Evolutionary conservation across 108 stramenopile genomes (phyloP), one percentile per base, ranked within the genome.

Genomic region (Fragilaria crotonensis): DNA sequence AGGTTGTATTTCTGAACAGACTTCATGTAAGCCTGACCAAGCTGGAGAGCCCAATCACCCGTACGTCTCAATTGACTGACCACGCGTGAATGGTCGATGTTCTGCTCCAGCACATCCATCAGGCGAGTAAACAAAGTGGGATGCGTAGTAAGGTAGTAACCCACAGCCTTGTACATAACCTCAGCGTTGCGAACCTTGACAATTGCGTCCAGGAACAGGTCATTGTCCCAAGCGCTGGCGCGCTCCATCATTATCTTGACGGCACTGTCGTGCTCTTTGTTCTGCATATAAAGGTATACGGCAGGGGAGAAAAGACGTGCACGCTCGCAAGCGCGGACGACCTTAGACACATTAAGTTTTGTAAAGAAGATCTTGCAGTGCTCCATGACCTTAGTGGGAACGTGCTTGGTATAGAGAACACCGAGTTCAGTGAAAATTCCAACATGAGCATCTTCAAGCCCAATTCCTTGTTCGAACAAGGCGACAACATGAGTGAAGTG

Each of bases 351-450:
- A 80, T 99, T 99, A 73, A 97, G 83, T 64, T 96, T 96, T 70
- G 65, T 81, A 77, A 90, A 93, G 84, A 97, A 99, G 26, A 97
- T 93, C 83, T 98, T 98, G 90, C 98, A 84, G 74, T 99, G 99
- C 52, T 98, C 96, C 97, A 98, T 99, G 50, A 97, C 90, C 84
- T 97, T 96, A 31, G 87, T 94, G 32, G 97, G 97, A 14, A 81
- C 86, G 79, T 99, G 96, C 77, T 97, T 97, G 45, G 96, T 93
- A 90, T 98, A 99, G n/a, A 98, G 83, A 32, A 99, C 84, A 51
- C 93, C 99, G 58, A 99, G 85, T 77, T 99, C 98, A 25, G 99
- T 98, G 80, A 98, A 99, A 60, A 99, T 90, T 33, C 99, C 99
- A 60, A 95, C 79, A 83, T 99, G 99, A 25, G 97, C 97, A 64